Evolutionary conservation across 441 rosid genomes (phyloP), one percentile per base, ranked within the genome.

Genomic region (Eruca vesicaria): DNA sequence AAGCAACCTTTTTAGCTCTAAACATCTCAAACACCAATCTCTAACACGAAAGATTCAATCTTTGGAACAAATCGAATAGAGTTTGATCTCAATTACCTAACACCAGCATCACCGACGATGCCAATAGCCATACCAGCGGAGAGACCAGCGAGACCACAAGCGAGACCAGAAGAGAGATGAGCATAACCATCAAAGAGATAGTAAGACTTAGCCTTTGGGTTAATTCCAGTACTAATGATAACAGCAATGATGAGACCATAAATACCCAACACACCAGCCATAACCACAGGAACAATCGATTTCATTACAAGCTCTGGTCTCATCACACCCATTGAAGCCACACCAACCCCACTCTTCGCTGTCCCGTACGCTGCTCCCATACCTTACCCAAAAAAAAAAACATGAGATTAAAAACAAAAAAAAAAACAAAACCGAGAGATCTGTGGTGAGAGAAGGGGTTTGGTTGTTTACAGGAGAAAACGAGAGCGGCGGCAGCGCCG

Each of bases 91-190:
- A 4, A 31, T 74, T 74, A 80, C 86, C 86, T 71, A 32, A 83
- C 83, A 71, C 81, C 77, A 8, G 77, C 81, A 61, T 78, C 77
- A 9, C 81, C 81, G 33, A 78, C 81, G 57, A 81, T 78, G 4
- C 82, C 84, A 11, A 82, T 83, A 48, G 86, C 86, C 83, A 83
- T 83, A 20, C 86, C 86, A 21, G 83, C 83, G 8, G 86, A 83
- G 12, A 83, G 74, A 19, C 86, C 84, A 5, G 84, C 86, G 45
- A 83, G 86, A 21, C 86, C 82, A 55, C 84, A 83, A 31, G 86
- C 82, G 0, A 83, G 80, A 19, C 86, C 86, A 1, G 86, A 83
- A 5, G 86, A 83, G 56, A 83, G 65, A 56, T 80, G 86, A 20
- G 86, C 86, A 60, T 83, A 83, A 9, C 86, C 86, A 61, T 83